A percentile compares a stretch with the other conserved stretches of the same genome.
phyloP scores from a whole-genome alignment of 495 filamentous ascomycete genomes.

The Tuber umbilicatum region DNA sequence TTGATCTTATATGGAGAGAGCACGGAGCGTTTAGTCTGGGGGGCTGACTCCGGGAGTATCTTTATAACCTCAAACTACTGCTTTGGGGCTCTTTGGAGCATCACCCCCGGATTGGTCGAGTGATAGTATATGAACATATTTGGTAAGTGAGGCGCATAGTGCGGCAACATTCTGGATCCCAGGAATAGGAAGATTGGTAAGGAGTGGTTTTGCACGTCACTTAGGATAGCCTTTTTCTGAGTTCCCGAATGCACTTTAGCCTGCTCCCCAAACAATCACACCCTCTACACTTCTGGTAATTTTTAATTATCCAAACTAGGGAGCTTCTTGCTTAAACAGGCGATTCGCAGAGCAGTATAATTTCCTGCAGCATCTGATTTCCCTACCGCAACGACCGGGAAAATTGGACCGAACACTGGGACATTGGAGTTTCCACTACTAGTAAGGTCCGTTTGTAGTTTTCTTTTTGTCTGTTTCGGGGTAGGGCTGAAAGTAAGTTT shows the following conservation, averaged over 20 bases:
- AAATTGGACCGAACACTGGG: neutral
- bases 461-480: neutral
- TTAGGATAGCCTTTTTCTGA: neutral
- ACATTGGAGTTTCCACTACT: neutral
- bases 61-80: too few species aligned
- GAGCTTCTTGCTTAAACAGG: neutral
- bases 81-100: too few species aligned
- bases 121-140: neutral
- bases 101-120: neutral
- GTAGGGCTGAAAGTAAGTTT: neutral
- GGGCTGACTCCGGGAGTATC: too few species aligned
- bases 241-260: neutral
- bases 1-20: too few species aligned
- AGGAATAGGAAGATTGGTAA: neutral
- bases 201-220: neutral
- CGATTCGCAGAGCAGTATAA: neutral
- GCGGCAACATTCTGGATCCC: neutral
- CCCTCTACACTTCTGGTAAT: neutral
- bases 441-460: neutral
- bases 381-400: neutral
- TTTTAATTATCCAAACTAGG: neutral
- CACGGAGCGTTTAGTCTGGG: too few species aligned
- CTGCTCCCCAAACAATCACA: neutral
- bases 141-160: neutral
- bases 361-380: neutral